A percentile compares a stretch with the other conserved stretches of the same genome.
Conservation (phyloP, 192 early-diverging fungal genomes). For the Linnemannia exigua region DNA sequence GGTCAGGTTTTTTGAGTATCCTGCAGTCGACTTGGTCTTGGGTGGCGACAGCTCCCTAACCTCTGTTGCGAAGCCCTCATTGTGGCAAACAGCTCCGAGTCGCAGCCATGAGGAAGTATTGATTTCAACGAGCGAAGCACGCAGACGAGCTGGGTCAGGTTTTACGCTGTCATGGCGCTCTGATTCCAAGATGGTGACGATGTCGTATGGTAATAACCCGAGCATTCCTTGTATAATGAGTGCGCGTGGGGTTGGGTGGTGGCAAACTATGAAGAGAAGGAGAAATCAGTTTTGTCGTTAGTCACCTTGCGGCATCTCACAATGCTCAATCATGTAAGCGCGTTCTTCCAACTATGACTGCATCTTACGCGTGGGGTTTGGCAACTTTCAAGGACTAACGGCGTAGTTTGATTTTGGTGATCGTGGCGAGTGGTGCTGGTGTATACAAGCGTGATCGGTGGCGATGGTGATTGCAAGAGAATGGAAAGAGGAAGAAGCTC, state of each 20-base stretch:
- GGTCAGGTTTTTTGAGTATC: not conserved
- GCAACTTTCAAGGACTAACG: not conserved
- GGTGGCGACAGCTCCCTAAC: not conserved
- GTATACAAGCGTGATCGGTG: not conserved
- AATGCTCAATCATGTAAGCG: not conserved
- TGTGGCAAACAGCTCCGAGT: constrained; percentile 41
- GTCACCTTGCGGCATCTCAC: not conserved
- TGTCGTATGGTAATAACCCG: not conserved
- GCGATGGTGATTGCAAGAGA: not conserved
- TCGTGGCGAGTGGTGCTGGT: not conserved
- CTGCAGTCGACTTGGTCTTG: not conserved
- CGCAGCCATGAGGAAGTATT: constrained; percentile 25
- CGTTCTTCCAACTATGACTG: not conserved
- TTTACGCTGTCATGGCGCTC: not conserved
- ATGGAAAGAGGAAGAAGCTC: not conserved
- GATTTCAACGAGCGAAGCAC: constrained; percentile 17
- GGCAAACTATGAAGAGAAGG: not conserved
- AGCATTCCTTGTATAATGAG: not conserved
- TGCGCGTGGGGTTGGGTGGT: not conserved
- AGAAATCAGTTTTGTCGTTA: not conserved
- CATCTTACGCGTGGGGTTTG: not conserved
- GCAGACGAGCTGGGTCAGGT: not conserved
- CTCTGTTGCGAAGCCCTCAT: constrained; percentile 20
- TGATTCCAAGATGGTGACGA: not conserved
- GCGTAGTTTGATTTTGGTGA: not conserved